Conservation (phyloP, 768 basidiomycete species). For the Mycena polygramma region DNA sequence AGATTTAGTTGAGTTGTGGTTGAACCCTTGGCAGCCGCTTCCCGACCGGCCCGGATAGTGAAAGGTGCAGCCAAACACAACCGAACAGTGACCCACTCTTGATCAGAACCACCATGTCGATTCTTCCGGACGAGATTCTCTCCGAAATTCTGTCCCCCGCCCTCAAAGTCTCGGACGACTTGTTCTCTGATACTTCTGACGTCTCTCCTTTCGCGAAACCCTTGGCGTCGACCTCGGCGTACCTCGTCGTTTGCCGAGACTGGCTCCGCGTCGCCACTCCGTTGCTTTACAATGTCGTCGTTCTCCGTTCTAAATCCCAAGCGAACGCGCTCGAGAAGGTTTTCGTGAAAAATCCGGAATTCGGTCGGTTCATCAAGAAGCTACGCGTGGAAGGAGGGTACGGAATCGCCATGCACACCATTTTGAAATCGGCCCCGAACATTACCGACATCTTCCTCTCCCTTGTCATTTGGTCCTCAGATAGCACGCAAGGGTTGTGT, state of each 20-base stretch:
- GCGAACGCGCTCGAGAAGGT: constrained; percentile 1
- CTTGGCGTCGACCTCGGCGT: too few species aligned
- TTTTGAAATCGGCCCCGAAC: background rate
- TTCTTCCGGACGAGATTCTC: too few species aligned
- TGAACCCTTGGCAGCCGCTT: too few species aligned
- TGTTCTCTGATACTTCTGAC: too few species aligned
- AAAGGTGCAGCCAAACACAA: too few species aligned
- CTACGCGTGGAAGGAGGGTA: constrained; percentile 40
- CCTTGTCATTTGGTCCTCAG: background rate
- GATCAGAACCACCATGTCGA: too few species aligned
- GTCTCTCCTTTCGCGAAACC: too few species aligned
- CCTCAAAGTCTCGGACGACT: too few species aligned
- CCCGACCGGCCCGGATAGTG: too few species aligned
- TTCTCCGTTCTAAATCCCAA: background rate
- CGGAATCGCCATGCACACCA: constrained; percentile 27
- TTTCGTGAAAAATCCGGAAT: background rate
- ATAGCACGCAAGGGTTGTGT: background rate
- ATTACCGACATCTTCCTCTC: background rate
- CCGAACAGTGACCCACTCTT: too few species aligned
- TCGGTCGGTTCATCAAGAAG: constrained; percentile 27
- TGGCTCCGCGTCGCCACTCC: constrained; percentile 43
- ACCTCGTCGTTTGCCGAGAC: constrained; percentile 38
- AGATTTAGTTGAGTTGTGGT: too few species aligned
- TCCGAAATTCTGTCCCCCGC: too few species aligned
- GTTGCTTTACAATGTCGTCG: constrained; percentile 37